Percentiles rank a stretch among this genome's conserved stretches.
Conservation (phyloP, 2,329 filamentous ascomycete species). For the Ceratocystiopsis minuta region DNA sequence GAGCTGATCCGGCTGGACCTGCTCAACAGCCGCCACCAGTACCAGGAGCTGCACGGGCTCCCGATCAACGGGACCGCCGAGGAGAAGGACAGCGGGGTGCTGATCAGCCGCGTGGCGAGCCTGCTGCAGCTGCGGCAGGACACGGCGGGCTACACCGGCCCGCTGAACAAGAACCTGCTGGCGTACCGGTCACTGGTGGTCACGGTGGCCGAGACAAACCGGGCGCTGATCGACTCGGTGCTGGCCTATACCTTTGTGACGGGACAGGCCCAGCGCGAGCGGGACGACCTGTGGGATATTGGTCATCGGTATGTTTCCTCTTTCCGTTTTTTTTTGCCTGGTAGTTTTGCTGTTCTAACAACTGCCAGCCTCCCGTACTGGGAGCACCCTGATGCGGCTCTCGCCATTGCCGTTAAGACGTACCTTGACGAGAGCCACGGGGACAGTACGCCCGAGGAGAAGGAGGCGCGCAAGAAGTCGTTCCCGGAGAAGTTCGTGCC, state of each 20-base stretch:
- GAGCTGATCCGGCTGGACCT: conserved; percentile 69
- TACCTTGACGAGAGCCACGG: conserved; percentile 45
- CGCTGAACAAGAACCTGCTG: conserved; percentile 75
- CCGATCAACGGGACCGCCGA: conserved; percentile 43
- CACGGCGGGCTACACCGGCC: conserved; percentile 80
- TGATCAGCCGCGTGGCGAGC: conserved; percentile 75
- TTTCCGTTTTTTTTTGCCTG: conserved; percentile 1
- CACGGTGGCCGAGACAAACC: conserved; percentile 58
- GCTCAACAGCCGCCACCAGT: conserved; percentile 49
- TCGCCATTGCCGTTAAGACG: conserved; percentile 65
- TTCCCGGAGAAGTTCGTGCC: conserved; percentile 40
- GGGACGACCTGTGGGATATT: conserved; percentile 48
- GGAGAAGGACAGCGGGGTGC: conserved; percentile 59
- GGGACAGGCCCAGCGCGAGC: conserved; percentile 56
- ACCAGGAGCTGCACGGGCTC: conserved; percentile 34
- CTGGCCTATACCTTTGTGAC: conserved; percentile 65
- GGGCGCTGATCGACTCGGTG: conserved; percentile 72
- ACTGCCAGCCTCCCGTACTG: conserved; percentile 9
- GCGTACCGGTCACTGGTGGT: conserved; percentile 72
- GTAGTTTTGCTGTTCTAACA: not conserved
- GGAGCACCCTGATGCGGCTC: conserved; percentile 48
- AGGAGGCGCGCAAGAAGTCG: conserved; percentile 23
- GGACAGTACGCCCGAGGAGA: conserved; percentile 29
- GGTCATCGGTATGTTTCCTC: conserved; percentile 45
- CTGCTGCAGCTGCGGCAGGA: conserved; percentile 69